phyloP scores from a whole-genome alignment of 768 basidiomycete genomes.

The Dacryopinax spathularia region DNA sequence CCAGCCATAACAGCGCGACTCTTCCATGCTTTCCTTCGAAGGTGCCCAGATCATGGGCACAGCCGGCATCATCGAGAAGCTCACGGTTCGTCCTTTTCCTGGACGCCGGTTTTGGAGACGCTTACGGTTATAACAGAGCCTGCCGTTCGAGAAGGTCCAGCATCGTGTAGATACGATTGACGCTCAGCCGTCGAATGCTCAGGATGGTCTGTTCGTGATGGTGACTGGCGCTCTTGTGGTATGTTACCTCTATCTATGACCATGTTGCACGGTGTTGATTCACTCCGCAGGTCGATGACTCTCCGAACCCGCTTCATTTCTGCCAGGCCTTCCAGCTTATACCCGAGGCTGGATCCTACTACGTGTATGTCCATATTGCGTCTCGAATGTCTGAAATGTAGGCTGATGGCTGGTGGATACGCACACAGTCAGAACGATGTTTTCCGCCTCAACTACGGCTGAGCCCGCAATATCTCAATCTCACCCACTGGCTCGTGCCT shows the following conservation, averaged over 20 bases:
- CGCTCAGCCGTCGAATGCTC: conserved; percentile 64
- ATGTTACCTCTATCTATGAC: conserved; percentile 17
- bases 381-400: not conserved
- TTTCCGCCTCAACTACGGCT: conserved; percentile 76
- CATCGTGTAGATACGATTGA: conserved; percentile 76
- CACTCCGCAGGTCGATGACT: conserved; percentile 58
- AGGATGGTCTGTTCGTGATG: conserved; percentile 56
- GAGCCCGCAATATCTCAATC: conserved; percentile 8
- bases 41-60: conserved; percentile 42
- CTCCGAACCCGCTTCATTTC: conserved; percentile 66
- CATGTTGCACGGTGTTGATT: not conserved
- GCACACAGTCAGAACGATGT: conserved; percentile 62
- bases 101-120: not conserved
- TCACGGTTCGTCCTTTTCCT: conserved; percentile 36
- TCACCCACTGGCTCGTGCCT: not conserved
- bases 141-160: conserved; percentile 69
- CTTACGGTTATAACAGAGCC: conserved; percentile 29
- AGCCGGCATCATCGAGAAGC: conserved; percentile 49
- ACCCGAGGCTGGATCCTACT: conserved; percentile 59
- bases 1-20: conserved; percentile 42
- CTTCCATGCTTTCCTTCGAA: conserved; percentile 83
- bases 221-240: conserved; percentile 81
- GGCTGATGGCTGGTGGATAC: conserved; percentile 8
- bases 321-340: conserved; percentile 89
- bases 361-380: conserved; percentile 48